phyloP scores from a whole-genome alignment of 2,329 filamentous ascomycete species.

The Ascochyta pisi region DNA sequence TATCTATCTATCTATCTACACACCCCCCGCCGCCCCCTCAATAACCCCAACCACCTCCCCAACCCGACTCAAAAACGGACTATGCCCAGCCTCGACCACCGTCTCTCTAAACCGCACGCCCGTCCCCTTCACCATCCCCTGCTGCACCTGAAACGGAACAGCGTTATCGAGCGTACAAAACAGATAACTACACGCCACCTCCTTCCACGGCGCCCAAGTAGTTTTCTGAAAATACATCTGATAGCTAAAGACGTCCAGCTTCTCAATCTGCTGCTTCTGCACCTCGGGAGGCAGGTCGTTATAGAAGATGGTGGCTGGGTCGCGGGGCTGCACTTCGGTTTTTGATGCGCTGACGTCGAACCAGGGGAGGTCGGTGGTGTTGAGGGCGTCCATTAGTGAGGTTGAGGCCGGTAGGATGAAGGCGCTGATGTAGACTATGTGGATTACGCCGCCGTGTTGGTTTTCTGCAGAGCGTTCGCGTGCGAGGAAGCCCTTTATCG shows the following conservation, averaged over 20 bases:
- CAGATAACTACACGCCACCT: neutral
- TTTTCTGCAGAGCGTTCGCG: neutral
- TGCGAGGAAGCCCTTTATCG: neutral
- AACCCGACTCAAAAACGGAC: conserved; percentile 4
- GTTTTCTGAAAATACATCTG: conserved; percentile 5
- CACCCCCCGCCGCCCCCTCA: conserved; percentile 13
- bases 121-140: neutral
- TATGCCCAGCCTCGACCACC: conserved; percentile 3
- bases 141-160: neutral
- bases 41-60: neutral
- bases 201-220: conserved; percentile 1
- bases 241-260: neutral
- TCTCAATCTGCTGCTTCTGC: neutral
- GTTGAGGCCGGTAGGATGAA: neutral
- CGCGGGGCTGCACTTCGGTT: neutral
- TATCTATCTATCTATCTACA: neutral
- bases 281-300: neutral
- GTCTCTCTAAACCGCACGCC: neutral
- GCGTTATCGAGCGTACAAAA: conserved; percentile 3
- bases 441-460: neutral
- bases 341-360: neutral
- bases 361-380: neutral
- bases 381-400: neutral
- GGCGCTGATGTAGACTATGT: neutral
- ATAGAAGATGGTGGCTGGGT: neutral